Base-by-base conservation (phyloP, 495 filamentous ascomycete genomes). In the Pseudoneurospora amorphoporcata region DNA sequence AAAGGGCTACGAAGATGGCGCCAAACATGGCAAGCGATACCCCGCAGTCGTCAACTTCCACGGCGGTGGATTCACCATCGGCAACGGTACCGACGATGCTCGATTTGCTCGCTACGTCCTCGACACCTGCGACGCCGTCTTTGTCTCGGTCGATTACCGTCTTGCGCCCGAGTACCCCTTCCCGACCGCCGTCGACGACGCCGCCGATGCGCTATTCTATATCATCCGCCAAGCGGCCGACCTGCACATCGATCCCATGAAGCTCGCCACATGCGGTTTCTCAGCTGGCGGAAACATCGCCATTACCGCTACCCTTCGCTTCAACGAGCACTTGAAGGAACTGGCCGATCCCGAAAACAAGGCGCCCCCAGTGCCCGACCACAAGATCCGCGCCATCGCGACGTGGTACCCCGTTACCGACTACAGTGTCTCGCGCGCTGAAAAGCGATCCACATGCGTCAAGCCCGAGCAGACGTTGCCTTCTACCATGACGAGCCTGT, bases 391-490 rank as follows among this genome's bases (percentile, higher is more conserved):
- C 53, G 80, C 81, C 42, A 68, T 84, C 23, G 90, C 93, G 40
- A 88, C 89, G 68, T 97, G 91, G 88, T 97, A 97, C 75, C 95
- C 95, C 0, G 86, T 91, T 16, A 89, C 92, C 19, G 95, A 97
- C 80, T 96, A 94, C 80, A 91, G 93, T 3, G 83, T 88, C 16
- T 88, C 90, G 1, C 90, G 95, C 6, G 89, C 87, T 3, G 87
- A 91, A 69, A 91, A 92, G n/a, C 89, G 93, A 12, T 84, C 85
- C 1, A 73, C 86, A 82, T 80, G 87, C 70, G 72, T 86, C 38
- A 87, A 89, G 43, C 90, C 90, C 1, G 88, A 94, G 65, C 91
- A 92, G 73, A 90, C 91, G 9, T 85, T 97, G 2, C 90, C 93
- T 3, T 80, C 86, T 4, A 84, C 90, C 68, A 89, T 97, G 77